Percentiles rank a stretch among this genome's conserved stretches.
These are phyloP conservation scores for Buddleja alternifolia DNA, from an alignment of 257 asterid species.

Conservation along the genomic window DNA sequence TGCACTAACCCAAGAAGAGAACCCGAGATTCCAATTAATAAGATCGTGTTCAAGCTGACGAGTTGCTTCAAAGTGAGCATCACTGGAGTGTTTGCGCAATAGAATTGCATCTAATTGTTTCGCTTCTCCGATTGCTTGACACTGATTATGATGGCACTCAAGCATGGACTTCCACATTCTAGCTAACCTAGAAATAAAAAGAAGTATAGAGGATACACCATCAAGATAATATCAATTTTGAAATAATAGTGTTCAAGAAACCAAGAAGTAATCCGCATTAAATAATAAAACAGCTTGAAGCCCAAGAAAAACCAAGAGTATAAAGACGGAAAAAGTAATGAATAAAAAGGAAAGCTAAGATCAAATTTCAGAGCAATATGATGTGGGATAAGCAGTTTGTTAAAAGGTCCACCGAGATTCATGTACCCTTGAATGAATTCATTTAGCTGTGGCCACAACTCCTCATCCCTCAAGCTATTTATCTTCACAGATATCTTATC, in stretches of 20 bases:
- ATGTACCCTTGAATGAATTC: conserved; percentile 69
- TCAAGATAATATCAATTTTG: not conserved
- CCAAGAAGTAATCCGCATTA: not conserved
- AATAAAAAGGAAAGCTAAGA: conserved; percentile 2
- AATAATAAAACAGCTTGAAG: not conserved
- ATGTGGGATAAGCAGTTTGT: no score
- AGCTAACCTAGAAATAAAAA: conserved; percentile 42
- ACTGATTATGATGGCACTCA: conserved; percentile 69
- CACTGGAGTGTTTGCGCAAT: conserved; percentile 49
- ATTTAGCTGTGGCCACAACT: conserved; percentile 74
- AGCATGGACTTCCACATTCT: conserved; percentile 79
- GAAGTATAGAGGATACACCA: not conserved
- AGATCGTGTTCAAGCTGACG: conserved; percentile 65
- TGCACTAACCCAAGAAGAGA: conserved; percentile 61
- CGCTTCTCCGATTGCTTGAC: conserved; percentile 70
- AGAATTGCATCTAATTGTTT: conserved; percentile 57
- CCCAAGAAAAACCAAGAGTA: no score
- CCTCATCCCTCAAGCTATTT: conserved; percentile 72
- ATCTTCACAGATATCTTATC: conserved; percentile 79
- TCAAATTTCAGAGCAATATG: not conserved
- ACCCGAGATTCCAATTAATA: conserved; percentile 59
- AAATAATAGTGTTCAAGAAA: not conserved
- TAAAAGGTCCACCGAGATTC: not conserved
- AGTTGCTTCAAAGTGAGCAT: conserved; percentile 64
- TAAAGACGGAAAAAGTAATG: no score